Evolutionary conservation across 192 early-diverging fungal genomes (phyloP), one percentile per base, ranked within the genome.

Genomic region (Coemansia sp.): DNA sequence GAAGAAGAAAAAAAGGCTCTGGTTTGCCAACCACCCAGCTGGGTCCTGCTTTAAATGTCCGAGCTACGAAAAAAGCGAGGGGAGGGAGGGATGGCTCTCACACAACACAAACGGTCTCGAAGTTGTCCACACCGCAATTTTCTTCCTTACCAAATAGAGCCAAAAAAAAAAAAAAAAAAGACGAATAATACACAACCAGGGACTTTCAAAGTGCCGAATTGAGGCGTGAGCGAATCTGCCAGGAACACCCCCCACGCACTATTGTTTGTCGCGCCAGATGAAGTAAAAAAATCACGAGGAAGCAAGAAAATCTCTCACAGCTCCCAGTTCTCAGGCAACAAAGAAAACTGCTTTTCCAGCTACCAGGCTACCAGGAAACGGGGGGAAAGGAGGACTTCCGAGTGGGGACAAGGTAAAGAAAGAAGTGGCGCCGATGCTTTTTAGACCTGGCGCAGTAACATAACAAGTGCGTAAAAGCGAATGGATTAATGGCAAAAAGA

Each of bases 241-340:
- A 45, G 18, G 18, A 45, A 45, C 16, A 42, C 39, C 39, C 39
- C 39, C 43, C 43, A 26, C 23, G 48, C 48, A 52, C 48, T 52
- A 52, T 52, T 52, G 48, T 52, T 12, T 23, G 10, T 20, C 16
- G n/a, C 8, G 43, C 31, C 18, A 45, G 2, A 45, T 20, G 18
- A 45, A 45, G 11, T 11, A 48, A 25, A 52, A 48, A 52, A 52
- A 52, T 52, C 48, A 52, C 48, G 48, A 52, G 48, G 43, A 45
- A 45, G 8, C 18, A 18, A 20, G 43, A 45, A 45, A 45, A 45
- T 45, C 43, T 45, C 39, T 42, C 14, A 18, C 39, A 42, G 43
- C 43, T 26, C 8, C 8, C 9, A 20, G 1, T 47, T 31, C 31
- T 31, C 31, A 31, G 4, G 31, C 31, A 31, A 31, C 31, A 31